These are phyloP conservation scores for Eucalyptus sp. DNA, from an alignment of 345 rosid species.

Conservation along the genomic window DNA sequence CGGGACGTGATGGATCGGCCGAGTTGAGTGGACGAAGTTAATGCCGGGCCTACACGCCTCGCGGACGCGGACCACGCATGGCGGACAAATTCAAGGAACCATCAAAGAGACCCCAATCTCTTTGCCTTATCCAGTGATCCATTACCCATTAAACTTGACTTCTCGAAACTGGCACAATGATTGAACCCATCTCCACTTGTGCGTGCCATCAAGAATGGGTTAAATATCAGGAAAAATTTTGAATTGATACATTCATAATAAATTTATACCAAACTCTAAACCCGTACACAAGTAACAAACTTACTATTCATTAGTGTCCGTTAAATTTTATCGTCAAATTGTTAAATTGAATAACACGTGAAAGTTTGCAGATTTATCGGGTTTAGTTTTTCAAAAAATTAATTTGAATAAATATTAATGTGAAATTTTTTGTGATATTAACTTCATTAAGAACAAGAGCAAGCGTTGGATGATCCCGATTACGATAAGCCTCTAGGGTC, in stretches of 20 bases:
- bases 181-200: not conserved
- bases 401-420: no score
- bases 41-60: not conserved
- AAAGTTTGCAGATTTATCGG: rapidly evolving
- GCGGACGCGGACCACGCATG: not conserved
- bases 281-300: rapidly evolving
- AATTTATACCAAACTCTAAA: no score
- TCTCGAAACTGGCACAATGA: not conserved
- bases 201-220: not conserved
- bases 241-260: rapidly evolving
- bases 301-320: rapidly evolving
- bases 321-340: no score
- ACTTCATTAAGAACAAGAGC: not conserved
- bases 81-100: not conserved
- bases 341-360: rapidly evolving
- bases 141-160: not conserved
- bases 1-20: not conserved
- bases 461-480: not conserved
- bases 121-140: not conserved
- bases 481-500: not conserved
- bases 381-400: no score
- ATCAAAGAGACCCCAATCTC: not conserved
- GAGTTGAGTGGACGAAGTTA: not conserved
- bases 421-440: no score
- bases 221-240: no score